Conservation (phyloP, 1,284 basidiomycete species). For the Rhodotorula sp. region DNA sequence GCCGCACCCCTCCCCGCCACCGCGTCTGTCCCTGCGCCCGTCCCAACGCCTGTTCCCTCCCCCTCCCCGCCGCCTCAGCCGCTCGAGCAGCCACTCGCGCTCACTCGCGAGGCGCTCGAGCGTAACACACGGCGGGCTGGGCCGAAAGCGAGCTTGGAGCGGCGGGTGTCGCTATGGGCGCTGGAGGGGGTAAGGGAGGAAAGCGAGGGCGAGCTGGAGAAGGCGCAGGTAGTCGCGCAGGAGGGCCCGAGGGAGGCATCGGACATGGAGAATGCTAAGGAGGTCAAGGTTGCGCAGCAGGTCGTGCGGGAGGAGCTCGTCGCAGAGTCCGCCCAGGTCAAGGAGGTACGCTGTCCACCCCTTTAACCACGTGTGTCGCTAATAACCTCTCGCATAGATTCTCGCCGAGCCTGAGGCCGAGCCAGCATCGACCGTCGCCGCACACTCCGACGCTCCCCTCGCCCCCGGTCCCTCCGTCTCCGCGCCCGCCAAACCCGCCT, state of each 20-base stretch:
- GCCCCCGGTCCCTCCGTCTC: background rate
- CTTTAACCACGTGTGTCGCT: too few species aligned
- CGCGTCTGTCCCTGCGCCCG: background rate
- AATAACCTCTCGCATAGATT: background rate
- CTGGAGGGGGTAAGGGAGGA: background rate
- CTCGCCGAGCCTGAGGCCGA: background rate
- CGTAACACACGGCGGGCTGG: background rate
- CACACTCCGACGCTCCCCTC: background rate
- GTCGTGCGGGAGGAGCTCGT: background rate
- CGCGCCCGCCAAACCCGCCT: background rate
- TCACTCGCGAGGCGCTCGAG: conserved; percentile 9
- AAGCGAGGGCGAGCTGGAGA: background rate
- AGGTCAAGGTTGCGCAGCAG: background rate
- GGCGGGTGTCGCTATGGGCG: conserved; percentile 4
- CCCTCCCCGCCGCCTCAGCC: too few species aligned
- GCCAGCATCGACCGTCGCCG: background rate
- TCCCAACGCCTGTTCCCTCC: background rate
- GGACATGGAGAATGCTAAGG: background rate
- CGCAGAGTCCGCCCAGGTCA: background rate
- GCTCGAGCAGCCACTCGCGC: background rate
- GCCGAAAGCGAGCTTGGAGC: background rate
- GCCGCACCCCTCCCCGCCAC: background rate
- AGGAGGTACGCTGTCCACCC: background rate
- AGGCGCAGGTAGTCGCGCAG: background rate
- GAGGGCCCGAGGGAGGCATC: too few species aligned